Evolutionary conservation across 2,329 filamentous ascomycete species (phyloP).

Genomic region (Knufia petricola): DNA sequence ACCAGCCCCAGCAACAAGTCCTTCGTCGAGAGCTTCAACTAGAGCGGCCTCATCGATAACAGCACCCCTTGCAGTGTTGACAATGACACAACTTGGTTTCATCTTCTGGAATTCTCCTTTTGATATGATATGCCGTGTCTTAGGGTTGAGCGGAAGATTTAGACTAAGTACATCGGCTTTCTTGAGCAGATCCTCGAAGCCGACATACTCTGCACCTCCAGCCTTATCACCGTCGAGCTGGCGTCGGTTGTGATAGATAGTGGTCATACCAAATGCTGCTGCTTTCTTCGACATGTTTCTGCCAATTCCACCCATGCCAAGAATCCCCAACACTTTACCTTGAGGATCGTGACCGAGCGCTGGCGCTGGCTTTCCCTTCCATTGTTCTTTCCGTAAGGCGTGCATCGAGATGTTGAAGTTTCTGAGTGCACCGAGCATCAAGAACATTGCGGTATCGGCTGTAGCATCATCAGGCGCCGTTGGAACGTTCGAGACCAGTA

Average conservation of each 20-base stretch:
- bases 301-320: conserved; percentile 82
- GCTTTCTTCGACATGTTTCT: conserved; percentile 53
- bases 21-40: conserved; percentile 60
- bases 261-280: conserved; percentile 24
- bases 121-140: conserved; percentile 68
- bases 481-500: conserved; percentile 73
- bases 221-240: conserved; percentile 22
- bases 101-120: conserved; percentile 61
- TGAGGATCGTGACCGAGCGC: conserved; percentile 65
- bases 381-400: conserved; percentile 56
- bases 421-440: conserved; percentile 69
- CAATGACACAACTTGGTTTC: conserved; percentile 66
- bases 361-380: conserved; percentile 49
- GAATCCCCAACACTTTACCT: conserved; percentile 67
- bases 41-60: conserved; percentile 75
- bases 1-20: conserved; percentile 60
- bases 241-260: conserved; percentile 24
- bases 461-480: conserved; percentile 73
- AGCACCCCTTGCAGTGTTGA: conserved; percentile 76
- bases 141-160: conserved; percentile 66
- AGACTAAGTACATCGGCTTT: conserved; percentile 68
- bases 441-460: conserved; percentile 69
- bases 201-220: conserved; percentile 55
- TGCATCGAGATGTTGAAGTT: conserved; percentile 49
- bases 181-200: conserved; percentile 61